Percentiles rank a stretch among this genome's conserved stretches.
Conservation (phyloP, 176 grass and related monocot species). For the Pharus latifolius region DNA sequence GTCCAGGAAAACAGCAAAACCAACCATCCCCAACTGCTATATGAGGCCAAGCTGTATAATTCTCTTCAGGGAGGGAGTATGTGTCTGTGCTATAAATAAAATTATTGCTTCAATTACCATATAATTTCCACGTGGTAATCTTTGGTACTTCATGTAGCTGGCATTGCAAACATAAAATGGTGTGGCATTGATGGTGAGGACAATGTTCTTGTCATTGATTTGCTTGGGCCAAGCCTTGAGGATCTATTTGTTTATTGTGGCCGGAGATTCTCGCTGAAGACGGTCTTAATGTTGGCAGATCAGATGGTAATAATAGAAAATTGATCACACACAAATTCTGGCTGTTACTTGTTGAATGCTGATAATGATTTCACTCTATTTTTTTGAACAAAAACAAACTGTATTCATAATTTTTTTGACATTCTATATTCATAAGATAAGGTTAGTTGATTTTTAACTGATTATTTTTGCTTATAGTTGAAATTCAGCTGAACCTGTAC, state of each 20-base stretch:
- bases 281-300: constrained; percentile 72
- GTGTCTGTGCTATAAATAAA: neutral
- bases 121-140: neutral
- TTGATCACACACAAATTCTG: neutral
- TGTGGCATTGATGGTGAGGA: constrained; percentile 63
- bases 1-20: constrained; percentile 69
- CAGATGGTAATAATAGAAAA: constrained; percentile 58
- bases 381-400: no score
- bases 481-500: no score
- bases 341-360: neutral
- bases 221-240: constrained; percentile 80
- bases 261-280: constrained; percentile 74
- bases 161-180: constrained; percentile 81
- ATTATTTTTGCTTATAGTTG: no score
- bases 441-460: no score
- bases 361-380: neutral
- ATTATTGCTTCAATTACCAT: neutral
- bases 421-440: no score
- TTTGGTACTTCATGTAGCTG: constrained; percentile 34
- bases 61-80: constrained; percentile 72
- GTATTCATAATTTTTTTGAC: no score
- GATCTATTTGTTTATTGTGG: constrained; percentile 76
- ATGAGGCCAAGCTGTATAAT: constrained; percentile 82
- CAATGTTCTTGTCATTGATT: constrained; percentile 81
- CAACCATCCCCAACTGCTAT: constrained; percentile 74